phyloP scores from a whole-genome alignment of 1,284 basidiomycete species.

The Porogramme epimiltina region DNA sequence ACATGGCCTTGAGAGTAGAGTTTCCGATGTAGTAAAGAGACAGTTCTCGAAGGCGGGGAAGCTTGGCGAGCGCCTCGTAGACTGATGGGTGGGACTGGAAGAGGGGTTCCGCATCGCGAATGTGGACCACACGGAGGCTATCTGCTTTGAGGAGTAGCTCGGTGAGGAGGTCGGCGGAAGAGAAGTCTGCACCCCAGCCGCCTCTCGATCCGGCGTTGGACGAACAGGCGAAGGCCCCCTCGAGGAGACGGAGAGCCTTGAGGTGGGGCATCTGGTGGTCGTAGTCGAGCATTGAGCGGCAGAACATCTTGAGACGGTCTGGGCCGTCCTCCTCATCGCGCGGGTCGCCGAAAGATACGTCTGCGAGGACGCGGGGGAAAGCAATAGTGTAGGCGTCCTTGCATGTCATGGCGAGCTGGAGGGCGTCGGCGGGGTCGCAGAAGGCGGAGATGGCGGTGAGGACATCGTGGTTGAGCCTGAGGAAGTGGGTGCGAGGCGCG shows the following conservation, averaged over 20 bases:
- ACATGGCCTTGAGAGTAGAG: slow-evolving; percentile 24
- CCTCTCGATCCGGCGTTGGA: slow-evolving; percentile 8
- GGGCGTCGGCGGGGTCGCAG: slow-evolving; percentile 16
- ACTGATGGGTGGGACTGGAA: slow-evolving; percentile 23
- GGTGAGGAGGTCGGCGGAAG: slow-evolving; percentile 21
- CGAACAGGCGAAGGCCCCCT: slow-evolving; percentile 23
- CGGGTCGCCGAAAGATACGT: slow-evolving; percentile 19
- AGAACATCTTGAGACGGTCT: slow-evolving; percentile 19
- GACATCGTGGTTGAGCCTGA: slow-evolving; percentile 22
- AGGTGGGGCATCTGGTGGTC: slow-evolving; percentile 16
- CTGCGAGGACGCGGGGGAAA: slow-evolving; percentile 23
- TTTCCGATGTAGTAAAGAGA: slow-evolving; percentile 27
- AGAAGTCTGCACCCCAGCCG: slow-evolving; percentile 23
- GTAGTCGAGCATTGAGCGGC: slow-evolving; percentile 19
- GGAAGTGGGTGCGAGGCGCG: slow-evolving; percentile 2
- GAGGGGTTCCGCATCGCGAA: slow-evolving; percentile 26
- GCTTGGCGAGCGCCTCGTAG: slow-evolving; percentile 21
- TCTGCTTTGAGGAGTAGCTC: slow-evolving; percentile 20
- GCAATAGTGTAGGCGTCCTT: slow-evolving; percentile 17
- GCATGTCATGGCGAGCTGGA: slow-evolving; percentile 22
- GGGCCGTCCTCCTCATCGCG: slow-evolving; percentile 15
- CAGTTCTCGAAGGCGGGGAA: slow-evolving; percentile 19
- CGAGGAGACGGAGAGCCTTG: slow-evolving; percentile 23
- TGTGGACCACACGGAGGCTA: slow-evolving; percentile 24
- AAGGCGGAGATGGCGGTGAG: slow-evolving; percentile 19